Conservation (phyloP, 1,139 yeast genomes). For the Blastobotrys ciferrii region DNA sequence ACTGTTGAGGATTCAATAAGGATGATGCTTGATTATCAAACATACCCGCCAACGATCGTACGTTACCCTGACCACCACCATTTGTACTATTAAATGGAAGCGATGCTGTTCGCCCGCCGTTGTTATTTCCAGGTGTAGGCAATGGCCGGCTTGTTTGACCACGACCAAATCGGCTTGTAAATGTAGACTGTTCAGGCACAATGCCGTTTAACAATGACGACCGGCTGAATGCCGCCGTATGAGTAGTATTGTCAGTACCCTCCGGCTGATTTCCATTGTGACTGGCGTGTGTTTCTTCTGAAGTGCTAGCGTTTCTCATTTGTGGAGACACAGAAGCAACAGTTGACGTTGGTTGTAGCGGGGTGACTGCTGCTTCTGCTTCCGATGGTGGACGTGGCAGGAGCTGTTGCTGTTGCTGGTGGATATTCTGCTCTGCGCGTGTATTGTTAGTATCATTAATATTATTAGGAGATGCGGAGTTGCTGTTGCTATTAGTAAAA, state of each 20-base stretch:
- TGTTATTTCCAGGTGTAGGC: background rate
- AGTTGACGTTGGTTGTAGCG: background rate
- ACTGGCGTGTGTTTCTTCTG: too few relatives aligned
- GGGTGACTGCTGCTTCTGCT: background rate
- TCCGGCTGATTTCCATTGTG: too few relatives aligned
- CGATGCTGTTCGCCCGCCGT: background rate
- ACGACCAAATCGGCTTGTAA: too few relatives aligned
- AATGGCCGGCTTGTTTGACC: background rate
- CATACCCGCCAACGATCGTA: background rate
- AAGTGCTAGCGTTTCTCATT: too few relatives aligned
- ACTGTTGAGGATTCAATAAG: background rate
- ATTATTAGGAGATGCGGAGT: too few relatives aligned
- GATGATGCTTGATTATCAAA: constrained; percentile 1
- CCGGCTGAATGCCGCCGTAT: background rate
- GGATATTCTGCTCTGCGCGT: too few relatives aligned
- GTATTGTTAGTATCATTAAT: background rate
- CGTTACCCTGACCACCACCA: background rate
- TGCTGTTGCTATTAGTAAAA: background rate
- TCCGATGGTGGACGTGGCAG: background rate
- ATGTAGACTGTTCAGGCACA: background rate
- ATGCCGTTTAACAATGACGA: background rate
- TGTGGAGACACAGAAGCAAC: background rate
- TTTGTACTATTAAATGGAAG: background rate
- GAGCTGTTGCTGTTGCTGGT: too few relatives aligned
- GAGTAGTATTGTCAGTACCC: too few relatives aligned